Evolutionary conservation across 345 rosid species (phyloP).

Genomic region (Aethionema arabicum): DNA sequence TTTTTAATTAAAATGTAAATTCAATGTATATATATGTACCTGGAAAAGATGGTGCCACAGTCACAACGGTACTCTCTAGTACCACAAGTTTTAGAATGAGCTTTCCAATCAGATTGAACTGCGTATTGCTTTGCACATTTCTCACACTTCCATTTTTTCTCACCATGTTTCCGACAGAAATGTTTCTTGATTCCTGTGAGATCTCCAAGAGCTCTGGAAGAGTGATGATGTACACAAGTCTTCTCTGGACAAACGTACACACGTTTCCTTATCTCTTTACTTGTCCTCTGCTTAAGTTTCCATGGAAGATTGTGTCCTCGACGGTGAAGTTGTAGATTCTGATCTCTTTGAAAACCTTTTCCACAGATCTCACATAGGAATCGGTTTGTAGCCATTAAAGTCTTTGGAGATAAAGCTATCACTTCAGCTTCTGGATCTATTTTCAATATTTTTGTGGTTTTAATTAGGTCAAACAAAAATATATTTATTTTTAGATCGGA

Average conservation of each 20-base stretch:
- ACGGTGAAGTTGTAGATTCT: conserved; percentile 90
- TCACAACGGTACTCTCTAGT: conserved; percentile 94
- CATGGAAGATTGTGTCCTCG: conserved; percentile 98
- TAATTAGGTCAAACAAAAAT: conserved; percentile 21
- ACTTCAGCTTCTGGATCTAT: conserved; percentile 99
- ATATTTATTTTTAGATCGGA: conserved; percentile 12
- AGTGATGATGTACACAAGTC: conserved; percentile 81
- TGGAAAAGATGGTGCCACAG: conserved; percentile 90
- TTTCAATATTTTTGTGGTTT: conserved; percentile 5
- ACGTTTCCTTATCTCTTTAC: conserved; percentile 74
- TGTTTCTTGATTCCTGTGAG: conserved; percentile 96
- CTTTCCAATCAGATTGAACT: conserved; percentile 96
- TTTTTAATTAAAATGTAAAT: no score
- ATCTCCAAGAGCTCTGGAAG: conserved; percentile 97
- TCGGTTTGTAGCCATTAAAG: conserved; percentile 95
- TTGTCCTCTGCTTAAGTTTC: conserved; percentile 97
- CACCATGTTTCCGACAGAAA: conserved; percentile 94
- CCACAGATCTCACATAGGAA: conserved; percentile 94
- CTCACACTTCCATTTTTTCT: conserved; percentile 98
- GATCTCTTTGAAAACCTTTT: conserved; percentile 96
- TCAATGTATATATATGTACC: conserved; percentile 50
- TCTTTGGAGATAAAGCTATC: conserved; percentile 90
- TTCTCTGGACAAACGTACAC: conserved; percentile 98
- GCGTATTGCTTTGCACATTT: conserved; percentile 93
- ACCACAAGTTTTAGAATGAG: conserved; percentile 97